Evolutionary conservation across 2,329 filamentous ascomycete genomes (phyloP).

Genomic region (Trichoderma pleuroti): DNA sequence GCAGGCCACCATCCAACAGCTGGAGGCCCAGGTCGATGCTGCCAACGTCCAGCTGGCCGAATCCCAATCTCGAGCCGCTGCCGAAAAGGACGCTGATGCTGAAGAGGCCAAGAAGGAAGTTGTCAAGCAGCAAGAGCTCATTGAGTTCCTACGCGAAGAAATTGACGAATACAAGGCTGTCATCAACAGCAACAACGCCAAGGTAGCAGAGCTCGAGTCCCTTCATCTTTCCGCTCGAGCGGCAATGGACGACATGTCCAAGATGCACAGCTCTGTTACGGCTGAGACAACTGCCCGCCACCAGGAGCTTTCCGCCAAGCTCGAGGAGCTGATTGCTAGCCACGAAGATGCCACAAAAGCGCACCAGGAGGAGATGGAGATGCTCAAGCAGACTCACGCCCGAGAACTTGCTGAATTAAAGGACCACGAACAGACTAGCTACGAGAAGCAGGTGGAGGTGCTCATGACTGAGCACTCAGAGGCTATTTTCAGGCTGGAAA

Average conservation of each 20-base stretch:
- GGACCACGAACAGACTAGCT: slow-evolving; percentile 49
- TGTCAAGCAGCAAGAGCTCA: slow-evolving; percentile 55
- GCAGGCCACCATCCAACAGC: slow-evolving; percentile 65
- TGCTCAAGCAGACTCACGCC: slow-evolving; percentile 48
- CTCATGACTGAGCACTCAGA: slow-evolving; percentile 61
- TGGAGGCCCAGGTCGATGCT: slow-evolving; percentile 60
- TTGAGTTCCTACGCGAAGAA: slow-evolving; percentile 64
- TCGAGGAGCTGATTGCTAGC: slow-evolving; percentile 57
- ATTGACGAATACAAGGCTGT: slow-evolving; percentile 78
- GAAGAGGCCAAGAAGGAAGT: slow-evolving; percentile 35
- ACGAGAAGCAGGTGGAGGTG: slow-evolving; percentile 55
- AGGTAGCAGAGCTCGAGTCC: slow-evolving; percentile 70
- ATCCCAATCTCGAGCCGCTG: slow-evolving; percentile 40
- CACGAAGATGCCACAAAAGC: slow-evolving; percentile 57
- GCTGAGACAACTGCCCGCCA: slow-evolving; percentile 44
- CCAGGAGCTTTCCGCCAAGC: slow-evolving; percentile 46
- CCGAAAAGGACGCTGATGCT: slow-evolving; percentile 25
- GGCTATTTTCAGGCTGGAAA: slow-evolving; percentile 53
- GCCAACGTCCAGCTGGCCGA: slow-evolving; percentile 50
- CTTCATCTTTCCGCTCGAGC: slow-evolving; percentile 63
- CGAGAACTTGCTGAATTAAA: slow-evolving; percentile 50
- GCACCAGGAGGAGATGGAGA: slow-evolving; percentile 50
- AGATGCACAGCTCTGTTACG: slow-evolving; percentile 52
- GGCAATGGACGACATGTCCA: slow-evolving; percentile 64
- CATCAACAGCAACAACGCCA: slow-evolving; percentile 64